Evolutionary conservation across 306 rosid species (phyloP), one percentile per base, ranked within the genome.

Genomic region (Cicer chorassanicum): DNA sequence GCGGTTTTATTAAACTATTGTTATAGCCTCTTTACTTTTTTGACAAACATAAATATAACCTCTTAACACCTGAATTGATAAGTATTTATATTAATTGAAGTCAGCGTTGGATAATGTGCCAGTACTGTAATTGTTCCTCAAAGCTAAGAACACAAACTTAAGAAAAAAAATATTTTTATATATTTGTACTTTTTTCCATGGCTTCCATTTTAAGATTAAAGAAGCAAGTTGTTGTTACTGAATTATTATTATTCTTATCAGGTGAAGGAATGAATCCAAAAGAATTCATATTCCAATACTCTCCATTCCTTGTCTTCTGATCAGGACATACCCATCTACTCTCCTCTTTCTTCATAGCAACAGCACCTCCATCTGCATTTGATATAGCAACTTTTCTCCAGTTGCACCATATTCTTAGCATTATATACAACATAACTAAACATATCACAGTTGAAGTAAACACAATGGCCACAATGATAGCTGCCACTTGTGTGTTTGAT

Each of bases 331-430:
- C 84, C 87, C 86, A 85, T 80, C 70, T 86, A 68, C 61, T 79
- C 10, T 79, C 93, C 66, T 85, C 84, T 75, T 49, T 80, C 68
- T 65, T 80, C 21, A 49, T 19, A 8, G 68, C 84, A 46, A 40
- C 71, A 42, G 42, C 78, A 40, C 80, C 83, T 50, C 87, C 86
- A 2, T 88, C 93, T 16, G 84, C 77, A 76, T 80, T 94, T 36
- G 96, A 86, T 74, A 90, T 84, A 0, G 90, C 65, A 44, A 88
- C 92, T 80, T 82, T 78, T 86, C 93, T 90, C 99, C 99, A 94
- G 15, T 88, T 87, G 81, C 91, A 85, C 97, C 98, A 94, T n/a
- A 94, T 94, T 76, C 93, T 90, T 64, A 88, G 81, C 99, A 94
- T 92, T n/a, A 83, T 76, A 73, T 87, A 92, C 74, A 92, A 7